Evolutionary conservation across 345 rosid species (phyloP).

Genomic region (Aquilaria malaccensis): DNA sequence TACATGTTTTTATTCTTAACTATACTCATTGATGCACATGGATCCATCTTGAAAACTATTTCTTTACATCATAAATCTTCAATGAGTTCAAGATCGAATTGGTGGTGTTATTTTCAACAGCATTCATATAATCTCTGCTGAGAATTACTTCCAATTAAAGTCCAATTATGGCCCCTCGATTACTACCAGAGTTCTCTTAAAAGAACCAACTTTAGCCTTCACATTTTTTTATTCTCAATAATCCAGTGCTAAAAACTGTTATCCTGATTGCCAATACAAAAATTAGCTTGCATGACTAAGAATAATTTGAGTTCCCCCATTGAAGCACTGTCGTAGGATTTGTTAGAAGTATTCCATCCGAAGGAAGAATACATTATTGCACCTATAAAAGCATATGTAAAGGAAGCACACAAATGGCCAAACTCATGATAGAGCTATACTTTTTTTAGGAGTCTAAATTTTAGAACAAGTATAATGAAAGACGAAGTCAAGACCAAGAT

Average conservation of each 20-base stretch:
- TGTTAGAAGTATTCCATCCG: constrained; percentile 46
- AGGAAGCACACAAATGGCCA: no score
- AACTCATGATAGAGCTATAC: constrained; percentile 19
- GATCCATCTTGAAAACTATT: no score
- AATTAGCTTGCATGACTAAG: neutral
- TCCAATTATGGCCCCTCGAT: no score
- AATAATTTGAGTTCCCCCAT: neutral
- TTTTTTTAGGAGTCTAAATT: constrained; percentile 24
- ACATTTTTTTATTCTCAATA: constrained; percentile 36
- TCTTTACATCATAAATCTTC: no score
- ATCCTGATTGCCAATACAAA: neutral
- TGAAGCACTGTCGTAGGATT: constrained; percentile 42
- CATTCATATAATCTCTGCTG: constrained; percentile 19
- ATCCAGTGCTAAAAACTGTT: constrained; percentile 13
- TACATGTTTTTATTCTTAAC: no score
- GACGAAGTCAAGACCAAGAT: constrained; percentile 78
- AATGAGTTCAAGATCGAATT: neutral
- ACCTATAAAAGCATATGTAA: constrained; percentile 12
- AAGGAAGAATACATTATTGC: constrained; percentile 3
- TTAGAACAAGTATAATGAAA: constrained; percentile 17
- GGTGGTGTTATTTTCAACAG: neutral
- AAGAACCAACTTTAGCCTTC: constrained; percentile 21
- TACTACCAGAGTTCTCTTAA: neutral
- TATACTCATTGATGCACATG: no score
- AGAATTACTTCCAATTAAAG: constrained; percentile 14